These are phyloP conservation scores for Eucalyptus pauciflora DNA, from an alignment of 345 rosid species.

Conservation along the genomic window DNA sequence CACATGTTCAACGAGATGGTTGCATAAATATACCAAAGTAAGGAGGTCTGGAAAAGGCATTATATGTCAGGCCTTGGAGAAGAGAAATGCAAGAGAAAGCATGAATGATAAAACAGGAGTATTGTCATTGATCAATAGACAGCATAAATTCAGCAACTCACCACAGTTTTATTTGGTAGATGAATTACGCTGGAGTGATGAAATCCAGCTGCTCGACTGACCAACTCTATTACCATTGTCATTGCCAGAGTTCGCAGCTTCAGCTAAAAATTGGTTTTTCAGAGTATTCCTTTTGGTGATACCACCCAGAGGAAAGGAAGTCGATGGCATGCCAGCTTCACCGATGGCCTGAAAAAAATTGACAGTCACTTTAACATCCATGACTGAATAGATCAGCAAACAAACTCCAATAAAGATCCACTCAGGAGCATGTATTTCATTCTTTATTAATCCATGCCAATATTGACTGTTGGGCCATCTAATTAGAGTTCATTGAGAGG, in stretches of 20 bases:
- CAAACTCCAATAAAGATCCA: background rate
- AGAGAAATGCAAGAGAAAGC: background rate
- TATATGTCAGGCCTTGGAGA: background rate
- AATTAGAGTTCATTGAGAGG: background rate
- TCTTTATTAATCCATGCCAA: background rate
- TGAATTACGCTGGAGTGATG: slow-evolving; percentile 60
- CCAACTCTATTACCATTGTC: slow-evolving; percentile 43
- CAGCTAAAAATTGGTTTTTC: slow-evolving; percentile 36
- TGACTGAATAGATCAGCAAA: background rate
- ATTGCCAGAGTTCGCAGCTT: slow-evolving; percentile 42
- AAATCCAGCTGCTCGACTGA: slow-evolving; percentile 62
- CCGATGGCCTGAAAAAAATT: slow-evolving; percentile 9
- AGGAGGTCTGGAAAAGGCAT: background rate
- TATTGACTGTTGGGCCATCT: background rate
- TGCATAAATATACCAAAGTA: background rate
- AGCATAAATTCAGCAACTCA: slow-evolving; percentile 2
- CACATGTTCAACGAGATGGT: background rate
- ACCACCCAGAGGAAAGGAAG: slow-evolving; percentile 49
- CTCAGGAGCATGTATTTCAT: background rate
- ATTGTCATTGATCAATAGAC: background rate
- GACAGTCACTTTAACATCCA: background rate
- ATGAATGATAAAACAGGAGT: slow-evolving; percentile 4
- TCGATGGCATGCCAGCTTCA: slow-evolving; percentile 43
- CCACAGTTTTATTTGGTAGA: slow-evolving; percentile 49
- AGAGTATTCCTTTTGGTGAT: slow-evolving; percentile 47